These are phyloP conservation scores for Populus hybrid DNA, from an alignment of 441 rosid species.

Conservation along the genomic window DNA sequence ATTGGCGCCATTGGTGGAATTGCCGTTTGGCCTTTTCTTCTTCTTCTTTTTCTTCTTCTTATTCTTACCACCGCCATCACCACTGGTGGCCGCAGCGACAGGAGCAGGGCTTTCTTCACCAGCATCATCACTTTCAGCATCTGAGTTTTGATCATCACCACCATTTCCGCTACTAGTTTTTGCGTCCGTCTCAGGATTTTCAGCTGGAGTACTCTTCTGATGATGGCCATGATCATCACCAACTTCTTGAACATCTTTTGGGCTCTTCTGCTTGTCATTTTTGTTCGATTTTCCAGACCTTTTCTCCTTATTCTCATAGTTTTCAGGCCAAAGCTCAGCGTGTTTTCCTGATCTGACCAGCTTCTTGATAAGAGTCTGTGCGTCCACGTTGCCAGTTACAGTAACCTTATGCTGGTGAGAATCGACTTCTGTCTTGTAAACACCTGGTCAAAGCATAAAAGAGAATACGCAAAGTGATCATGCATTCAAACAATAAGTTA, in stretches of 20 bases:
- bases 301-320: slow-evolving; percentile 28
- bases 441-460: slow-evolving; percentile 35
- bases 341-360: slow-evolving; percentile 50
- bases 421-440: slow-evolving; percentile 43
- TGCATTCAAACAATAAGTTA: neutral
- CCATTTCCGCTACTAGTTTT: slow-evolving; percentile 12
- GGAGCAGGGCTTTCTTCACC: neutral
- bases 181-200: slow-evolving; percentile 11
- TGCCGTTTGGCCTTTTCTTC: slow-evolving; percentile 32
- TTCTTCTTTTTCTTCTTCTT: slow-evolving; percentile 47
- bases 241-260: slow-evolving; percentile 20
- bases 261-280: slow-evolving; percentile 26
- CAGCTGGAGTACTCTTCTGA: slow-evolving; percentile 10
- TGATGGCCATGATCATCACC: slow-evolving; percentile 5
- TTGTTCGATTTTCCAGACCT: slow-evolving; percentile 34
- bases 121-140: slow-evolving; percentile 14
- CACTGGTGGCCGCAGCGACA: neutral
- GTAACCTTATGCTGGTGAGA: slow-evolving; percentile 57
- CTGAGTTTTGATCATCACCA: slow-evolving; percentile 20
- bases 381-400: slow-evolving; percentile 51
- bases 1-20: slow-evolving; percentile 11
- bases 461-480: neutral
- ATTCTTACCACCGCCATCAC: slow-evolving; percentile 16
- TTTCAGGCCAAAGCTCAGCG: slow-evolving; percentile 59
- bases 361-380: slow-evolving; percentile 49